Evolutionary conservation across 148 eudicot species (phyloP), one percentile per base, ranked within the genome.

Genomic region (Pouteria glomerata): DNA sequence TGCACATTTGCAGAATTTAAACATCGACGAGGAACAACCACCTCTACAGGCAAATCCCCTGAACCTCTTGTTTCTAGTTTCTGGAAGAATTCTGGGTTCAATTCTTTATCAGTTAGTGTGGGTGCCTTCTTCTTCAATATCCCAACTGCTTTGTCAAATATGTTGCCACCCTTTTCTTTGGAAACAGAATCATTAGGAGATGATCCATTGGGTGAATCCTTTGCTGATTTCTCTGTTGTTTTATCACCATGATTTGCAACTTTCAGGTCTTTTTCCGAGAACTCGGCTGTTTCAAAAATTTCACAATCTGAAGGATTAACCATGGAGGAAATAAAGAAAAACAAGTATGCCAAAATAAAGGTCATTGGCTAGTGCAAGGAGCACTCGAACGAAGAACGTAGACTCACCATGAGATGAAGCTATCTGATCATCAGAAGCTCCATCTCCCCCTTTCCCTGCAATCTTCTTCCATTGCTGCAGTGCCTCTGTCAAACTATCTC

Each of bases 401-500:
- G 56, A 59, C 71, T 75, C 74, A 89, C 88, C 90, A 73, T 55
- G 80, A 81, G 81, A 69, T 39, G 82, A 45, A 78, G 78, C 79
- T 80, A 84, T 86, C 50, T 27, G 76, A 70, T 87, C 88, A 71
- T 85, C 90, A 65, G 71, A 76, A 73, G 81, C 61, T 61, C 83
- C 84, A 26, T 88, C 92, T 75, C 75, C 88, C 66, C 67, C 81
- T 79, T 85, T 88, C 69, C 87, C 98, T 24, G 90, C 85, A 80
- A 90, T 78, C 77, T 80, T 85, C 82, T 88, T 92, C 99, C 99
- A 96, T 31, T 76, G 86, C 71, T 82, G 96, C 77, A 96, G 80
- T 51, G 99, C 97, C 79, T 96, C 99, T 34, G 80, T 78, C 82
- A 96, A 81, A 75, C 96, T 90, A 82, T 96, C 97, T 84, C 99